Evolutionary conservation across 2,329 filamentous ascomycete species (phyloP), one percentile per base, ranked within the genome.

Genomic region (Onygena corvina): DNA sequence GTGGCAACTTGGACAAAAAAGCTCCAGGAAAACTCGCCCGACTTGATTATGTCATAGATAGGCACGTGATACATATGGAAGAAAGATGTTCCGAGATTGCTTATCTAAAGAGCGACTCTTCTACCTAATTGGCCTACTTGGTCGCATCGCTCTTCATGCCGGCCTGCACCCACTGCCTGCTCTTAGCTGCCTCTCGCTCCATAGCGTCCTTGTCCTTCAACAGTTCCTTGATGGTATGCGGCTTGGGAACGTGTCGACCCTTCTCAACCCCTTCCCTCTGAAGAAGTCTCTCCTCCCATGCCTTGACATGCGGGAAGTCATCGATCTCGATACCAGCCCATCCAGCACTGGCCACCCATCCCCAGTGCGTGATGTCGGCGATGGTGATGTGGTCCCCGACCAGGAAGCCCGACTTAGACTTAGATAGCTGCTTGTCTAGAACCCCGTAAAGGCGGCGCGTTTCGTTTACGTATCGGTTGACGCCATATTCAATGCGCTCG

Each of bases 401-500:
- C 8, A 80, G 58, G 57, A 74, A 80, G 9, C 71, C 69, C 7
- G 66, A 69, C 46, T 71, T 69, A 34, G 67, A 72, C 9, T 64
- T 61, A 5, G 66, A 60, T 4, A 94, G 76, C 49, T 88, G 80
- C 44, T 75, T 78, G 60, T 94, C 81, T 52, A 94, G 70, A 16
- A 87, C 82, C 47, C 79, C 73, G 69, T 92, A 94, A 1, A 94
- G 73, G 2, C 88, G 80, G n/a, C 82, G 76, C 0, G 84, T 86
- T 69, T 94, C 88, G 62, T 86, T 92, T 61, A 75, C 71, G 69
- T 94, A 94, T 44, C 88, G 77, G 60, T 85, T 79, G 49, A 93
- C 79, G 54, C 83, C 86, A 63, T 94, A 94, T 60, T 81, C 73
- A 59, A 94, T 90, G 63, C 77, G 80, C 63, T 89, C 83, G 0